Evolutionary conservation across 176 grass and related monocot genomes (phyloP).

Genomic region (Oryza officinalis): DNA sequence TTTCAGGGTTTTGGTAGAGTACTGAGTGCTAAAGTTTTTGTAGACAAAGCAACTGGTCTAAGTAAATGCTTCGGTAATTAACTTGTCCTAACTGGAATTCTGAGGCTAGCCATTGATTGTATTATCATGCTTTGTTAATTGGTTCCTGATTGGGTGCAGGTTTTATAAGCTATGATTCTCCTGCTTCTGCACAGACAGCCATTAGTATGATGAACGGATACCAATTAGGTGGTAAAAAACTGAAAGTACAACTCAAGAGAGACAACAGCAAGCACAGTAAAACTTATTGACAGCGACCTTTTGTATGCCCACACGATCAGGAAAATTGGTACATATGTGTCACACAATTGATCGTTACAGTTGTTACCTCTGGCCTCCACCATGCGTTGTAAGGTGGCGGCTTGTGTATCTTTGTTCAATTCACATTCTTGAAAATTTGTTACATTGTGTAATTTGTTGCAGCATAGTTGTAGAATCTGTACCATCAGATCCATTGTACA

Average conservation of each 20-base stretch:
- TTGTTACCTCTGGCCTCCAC: constrained; percentile 51
- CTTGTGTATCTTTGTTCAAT: constrained; percentile 63
- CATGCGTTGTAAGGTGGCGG: constrained; percentile 21
- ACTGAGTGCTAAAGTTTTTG: constrained; percentile 96
- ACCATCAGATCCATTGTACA: constrained; percentile 67
- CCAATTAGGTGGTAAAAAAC: constrained; percentile 92
- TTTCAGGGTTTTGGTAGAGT: constrained; percentile 89
- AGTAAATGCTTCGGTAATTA: constrained; percentile 99
- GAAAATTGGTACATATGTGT: constrained; percentile 59
- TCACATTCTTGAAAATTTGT: constrained; percentile 59
- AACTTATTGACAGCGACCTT: constrained; percentile 50
- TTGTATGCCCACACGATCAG: constrained; percentile 37
- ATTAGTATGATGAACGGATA: constrained; percentile 87
- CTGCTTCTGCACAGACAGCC: constrained; percentile 67
- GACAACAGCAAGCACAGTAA: constrained; percentile 89
- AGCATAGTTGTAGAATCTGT: constrained; percentile 63
- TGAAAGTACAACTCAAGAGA: constrained; percentile 99
- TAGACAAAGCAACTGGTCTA: constrained; percentile 95
- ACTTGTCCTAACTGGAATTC: constrained; percentile 23
- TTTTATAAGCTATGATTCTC: constrained; percentile 96
- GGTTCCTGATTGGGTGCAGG: constrained; percentile 46
- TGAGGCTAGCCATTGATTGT: background rate
- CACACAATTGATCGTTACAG: constrained; percentile 51
- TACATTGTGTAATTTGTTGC: constrained; percentile 51
- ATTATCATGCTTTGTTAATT: constrained; percentile 29